Percentiles rank a stretch among this genome's conserved stretches.
These are phyloP conservation scores for Cercophora sp. DNA, from an alignment of 495 filamentous ascomycete genomes.

Conservation along the genomic window DNA sequence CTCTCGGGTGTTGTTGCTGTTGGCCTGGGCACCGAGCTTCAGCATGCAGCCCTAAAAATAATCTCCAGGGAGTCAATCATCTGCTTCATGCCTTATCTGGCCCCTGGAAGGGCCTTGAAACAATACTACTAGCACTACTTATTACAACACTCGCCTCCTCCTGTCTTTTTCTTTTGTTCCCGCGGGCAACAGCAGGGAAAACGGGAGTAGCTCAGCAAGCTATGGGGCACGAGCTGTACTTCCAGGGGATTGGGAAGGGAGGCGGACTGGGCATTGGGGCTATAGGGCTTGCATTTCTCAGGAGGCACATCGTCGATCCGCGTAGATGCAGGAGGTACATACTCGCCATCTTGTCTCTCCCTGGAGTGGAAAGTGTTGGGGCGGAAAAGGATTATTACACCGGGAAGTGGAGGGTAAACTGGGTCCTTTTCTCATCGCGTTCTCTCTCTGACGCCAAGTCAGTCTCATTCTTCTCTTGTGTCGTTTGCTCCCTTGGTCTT, in stretches of 20 bases:
- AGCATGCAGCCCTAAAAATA: too few relatives aligned
- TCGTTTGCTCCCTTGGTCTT: not conserved
- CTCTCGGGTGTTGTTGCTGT: not conserved
- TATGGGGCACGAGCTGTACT: not conserved
- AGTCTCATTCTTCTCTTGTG: not conserved
- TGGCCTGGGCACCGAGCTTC: not conserved
- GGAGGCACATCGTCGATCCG: not conserved
- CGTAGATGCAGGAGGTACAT: not conserved
- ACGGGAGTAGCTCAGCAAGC: not conserved
- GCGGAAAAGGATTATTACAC: not conserved
- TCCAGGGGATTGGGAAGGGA: not conserved
- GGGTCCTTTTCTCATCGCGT: slow-evolving; percentile 3
- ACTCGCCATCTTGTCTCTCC: not conserved
- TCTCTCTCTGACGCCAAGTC: not conserved
- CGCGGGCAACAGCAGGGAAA: not conserved
- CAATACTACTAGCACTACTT: slow-evolving; percentile 8
- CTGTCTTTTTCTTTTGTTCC: slow-evolving; percentile 6
- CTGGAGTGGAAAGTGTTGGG: not conserved
- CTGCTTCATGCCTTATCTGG: slow-evolving; percentile 2
- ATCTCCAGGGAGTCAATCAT: too few relatives aligned
- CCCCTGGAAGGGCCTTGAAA: slow-evolving; percentile 8
- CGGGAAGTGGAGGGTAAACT: not conserved
- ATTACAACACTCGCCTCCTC: slow-evolving; percentile 10
- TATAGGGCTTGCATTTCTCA: slow-evolving; percentile 1
- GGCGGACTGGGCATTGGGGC: not conserved